Evolutionary conservation across 2,329 filamentous ascomycete genomes (phyloP).

Genomic region (Macrophomina pseudophaseolina): DNA sequence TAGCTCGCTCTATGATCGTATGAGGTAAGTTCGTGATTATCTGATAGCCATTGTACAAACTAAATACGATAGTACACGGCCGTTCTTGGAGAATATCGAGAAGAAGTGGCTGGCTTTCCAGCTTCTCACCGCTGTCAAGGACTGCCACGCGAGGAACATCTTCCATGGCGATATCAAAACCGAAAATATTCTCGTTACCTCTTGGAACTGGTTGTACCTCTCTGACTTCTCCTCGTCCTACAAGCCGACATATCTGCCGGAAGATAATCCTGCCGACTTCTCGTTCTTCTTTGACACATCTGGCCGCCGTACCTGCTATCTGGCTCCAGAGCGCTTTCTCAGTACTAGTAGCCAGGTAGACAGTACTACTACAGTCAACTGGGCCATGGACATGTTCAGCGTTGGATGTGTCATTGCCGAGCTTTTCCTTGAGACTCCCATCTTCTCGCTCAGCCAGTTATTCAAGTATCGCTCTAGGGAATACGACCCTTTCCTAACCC

Average conservation of each 20-base stretch:
- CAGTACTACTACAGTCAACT: slow-evolving; percentile 68
- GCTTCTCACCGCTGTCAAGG: slow-evolving; percentile 86
- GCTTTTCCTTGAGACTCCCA: slow-evolving; percentile 89
- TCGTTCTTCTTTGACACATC: slow-evolving; percentile 98
- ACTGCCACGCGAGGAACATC: slow-evolving; percentile 86
- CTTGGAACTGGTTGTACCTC: slow-evolving; percentile 99
- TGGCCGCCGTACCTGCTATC: slow-evolving; percentile 87
- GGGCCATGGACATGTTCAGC: slow-evolving; percentile 99
- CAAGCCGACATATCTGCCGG: slow-evolving; percentile 90
- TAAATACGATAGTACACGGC: slow-evolving; percentile 74
- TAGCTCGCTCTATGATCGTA: slow-evolving; percentile 94
- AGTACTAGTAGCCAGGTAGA: slow-evolving; percentile 70
- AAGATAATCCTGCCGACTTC: slow-evolving; percentile 96
- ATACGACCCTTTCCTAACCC: slow-evolving; percentile 82
- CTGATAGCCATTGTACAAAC: neutral
- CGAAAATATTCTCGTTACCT: slow-evolving; percentile 94
- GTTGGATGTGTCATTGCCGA: slow-evolving; percentile 96
- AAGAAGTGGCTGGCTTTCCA: slow-evolving; percentile 99
- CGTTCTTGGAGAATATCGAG: slow-evolving; percentile 95
- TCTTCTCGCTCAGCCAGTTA: slow-evolving; percentile 96
- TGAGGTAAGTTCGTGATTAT: slow-evolving; percentile 56
- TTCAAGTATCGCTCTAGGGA: slow-evolving; percentile 93
- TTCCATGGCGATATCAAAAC: slow-evolving; percentile 99
- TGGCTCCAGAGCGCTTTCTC: slow-evolving; percentile 91
- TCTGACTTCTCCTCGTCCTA: slow-evolving; percentile 97